Conservation (phyloP, 75 land plant genomes). For the Sequoia sempervirens region DNA sequence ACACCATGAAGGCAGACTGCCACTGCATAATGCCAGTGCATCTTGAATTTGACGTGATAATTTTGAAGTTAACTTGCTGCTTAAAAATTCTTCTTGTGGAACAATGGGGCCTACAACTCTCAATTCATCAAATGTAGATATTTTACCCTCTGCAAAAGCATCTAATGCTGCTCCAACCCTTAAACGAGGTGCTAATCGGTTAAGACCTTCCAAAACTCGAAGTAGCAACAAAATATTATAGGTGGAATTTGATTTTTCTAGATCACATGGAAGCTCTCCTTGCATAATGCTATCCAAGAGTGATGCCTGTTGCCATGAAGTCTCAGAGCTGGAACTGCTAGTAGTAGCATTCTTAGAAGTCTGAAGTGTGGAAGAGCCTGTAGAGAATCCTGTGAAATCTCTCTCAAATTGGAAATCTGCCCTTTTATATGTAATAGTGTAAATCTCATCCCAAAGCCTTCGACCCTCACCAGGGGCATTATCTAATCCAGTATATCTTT, state of each 20-base stretch:
- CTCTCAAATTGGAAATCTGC: slow-evolving; percentile 49
- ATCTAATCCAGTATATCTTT: slow-evolving; percentile 61
- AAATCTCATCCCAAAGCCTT: slow-evolving; percentile 86
- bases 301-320: slow-evolving; percentile 50
- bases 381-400: slow-evolving; percentile 20
- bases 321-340: slow-evolving; percentile 42
- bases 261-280: slow-evolving; percentile 92
- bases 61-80: slow-evolving; percentile 84
- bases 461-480: slow-evolving; percentile 62
- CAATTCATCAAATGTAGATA: slow-evolving; percentile 39
- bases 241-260: slow-evolving; percentile 80
- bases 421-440: slow-evolving; percentile 83
- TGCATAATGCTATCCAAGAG: slow-evolving; percentile 83
- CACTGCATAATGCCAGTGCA: slow-evolving; percentile 93
- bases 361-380: slow-evolving; percentile 21
- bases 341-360: slow-evolving; percentile 25
- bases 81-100: slow-evolving; percentile 70
- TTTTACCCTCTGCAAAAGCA: slow-evolving; percentile 75
- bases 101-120: slow-evolving; percentile 38
- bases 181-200: slow-evolving; percentile 79
- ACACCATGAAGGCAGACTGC: slow-evolving; percentile 95
- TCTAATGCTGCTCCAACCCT: slow-evolving; percentile 61
- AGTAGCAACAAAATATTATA: slow-evolving; percentile 70
- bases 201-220: slow-evolving; percentile 74
- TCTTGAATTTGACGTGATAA: slow-evolving; percentile 92